phyloP scores from a whole-genome alignment of 257 asterid species.

The Solanum appendiculatum region DNA sequence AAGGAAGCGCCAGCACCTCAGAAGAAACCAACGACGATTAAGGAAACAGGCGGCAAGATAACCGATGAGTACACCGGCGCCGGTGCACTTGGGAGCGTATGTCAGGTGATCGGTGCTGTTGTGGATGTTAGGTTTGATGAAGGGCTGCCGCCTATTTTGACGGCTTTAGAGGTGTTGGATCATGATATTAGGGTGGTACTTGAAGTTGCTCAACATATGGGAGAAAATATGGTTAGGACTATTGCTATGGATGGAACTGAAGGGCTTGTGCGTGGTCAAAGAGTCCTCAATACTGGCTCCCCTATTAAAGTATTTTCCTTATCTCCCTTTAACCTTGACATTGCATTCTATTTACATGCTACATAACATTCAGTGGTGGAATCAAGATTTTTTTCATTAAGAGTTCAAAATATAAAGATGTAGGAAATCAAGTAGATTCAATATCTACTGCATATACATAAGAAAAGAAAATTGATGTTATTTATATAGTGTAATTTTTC shows the following conservation, averaged over 20 bases:
- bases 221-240: conserved; percentile 74
- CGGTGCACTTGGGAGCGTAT: conserved; percentile 68
- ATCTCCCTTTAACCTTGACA: not conserved
- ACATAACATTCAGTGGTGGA: not conserved
- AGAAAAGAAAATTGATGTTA: not conserved
- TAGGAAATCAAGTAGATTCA: not conserved
- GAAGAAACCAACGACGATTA: conserved; percentile 16
- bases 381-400: rapidly evolving
- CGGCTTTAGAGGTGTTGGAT: conserved; percentile 81
- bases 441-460: not conserved
- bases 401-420: not conserved
- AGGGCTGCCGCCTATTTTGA: not conserved
- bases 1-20: not conserved
- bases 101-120: conserved; percentile 91
- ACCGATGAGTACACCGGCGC: conserved; percentile 69
- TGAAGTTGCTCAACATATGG: conserved; percentile 91
- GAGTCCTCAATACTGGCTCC: conserved; percentile 81
- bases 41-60: conserved; percentile 40
- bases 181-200: conserved; percentile 79
- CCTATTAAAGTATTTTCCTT: conserved; percentile 43
- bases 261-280: conserved; percentile 83
- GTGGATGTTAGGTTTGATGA: not conserved
- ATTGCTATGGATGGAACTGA: conserved; percentile 97
- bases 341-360: not conserved
- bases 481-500: not conserved